Base-by-base conservation (phyloP, 1,284 basidiomycete genomes). In the Exobasidium cylindrosporum region DNA sequence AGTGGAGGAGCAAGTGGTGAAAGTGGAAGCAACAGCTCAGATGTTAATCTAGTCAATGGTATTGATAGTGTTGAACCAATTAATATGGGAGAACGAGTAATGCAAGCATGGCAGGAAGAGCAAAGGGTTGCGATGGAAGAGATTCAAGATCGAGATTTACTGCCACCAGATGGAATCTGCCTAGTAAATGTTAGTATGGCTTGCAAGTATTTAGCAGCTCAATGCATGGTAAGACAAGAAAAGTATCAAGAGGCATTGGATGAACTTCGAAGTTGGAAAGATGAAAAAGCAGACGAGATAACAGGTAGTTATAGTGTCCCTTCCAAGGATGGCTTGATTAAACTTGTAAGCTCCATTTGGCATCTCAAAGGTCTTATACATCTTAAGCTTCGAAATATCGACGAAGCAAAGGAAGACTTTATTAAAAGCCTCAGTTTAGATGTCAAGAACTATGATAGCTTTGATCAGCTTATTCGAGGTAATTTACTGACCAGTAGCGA, bases 391-490 rank as follows among this genome's bases (percentile, higher is more conserved):
- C 94, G 93, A 68, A 88, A 92, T 5, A 86, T 88, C 13, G 88
- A 91, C 49, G 86, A 90, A 65, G 96, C 96, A 0, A 95, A 95
- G 74, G 85, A 91, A 61, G 90, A 89, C 67, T 97, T 97, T 77
- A 89, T 97, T 86, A 92, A 97, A 70, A 94, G 96, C 0, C 84
- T 99, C 14, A 86, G 89, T 0, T 83, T 97, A 13, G 96, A 99
- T 73, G 91, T 98, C 28, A 97, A 97, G 81, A 97, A 95, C 80
- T 98, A 93, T 77, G 96, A 98, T 69, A 89, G 92, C 1, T 98
- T 97, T 74, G 87, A 90, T 59, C 89, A 94, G 66, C 85, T 99
- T 4, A 84, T 97, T 23, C 88, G 88, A 45, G 90, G 92, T 1
- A 90, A 94, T 88, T 64, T 79, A 57, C 62, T 78, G 5, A 69